These are phyloP conservation scores for Clavulina sp. DNA, from an alignment of 768 basidiomycete genomes.

Conservation along the genomic window DNA sequence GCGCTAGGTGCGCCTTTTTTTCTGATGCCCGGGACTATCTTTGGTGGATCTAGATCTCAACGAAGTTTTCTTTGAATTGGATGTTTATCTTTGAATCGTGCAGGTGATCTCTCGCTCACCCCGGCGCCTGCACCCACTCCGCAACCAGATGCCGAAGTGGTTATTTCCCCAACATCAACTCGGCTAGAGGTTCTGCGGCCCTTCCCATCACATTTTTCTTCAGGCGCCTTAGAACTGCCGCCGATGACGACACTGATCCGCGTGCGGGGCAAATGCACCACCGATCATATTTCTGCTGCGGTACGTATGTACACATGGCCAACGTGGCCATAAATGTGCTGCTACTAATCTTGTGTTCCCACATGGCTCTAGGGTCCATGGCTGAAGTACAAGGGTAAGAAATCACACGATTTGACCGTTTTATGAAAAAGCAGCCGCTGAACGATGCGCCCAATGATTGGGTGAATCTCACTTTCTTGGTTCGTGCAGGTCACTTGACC, in stretches of 20 bases:
- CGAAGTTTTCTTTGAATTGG: background rate
- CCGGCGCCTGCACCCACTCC: conserved; percentile 60
- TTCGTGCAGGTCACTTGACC: conserved; percentile 78
- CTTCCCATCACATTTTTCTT: conserved; percentile 62
- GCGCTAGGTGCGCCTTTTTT: conserved; percentile 37
- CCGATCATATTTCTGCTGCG: conserved; percentile 95
- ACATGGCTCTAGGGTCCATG: conserved; percentile 57
- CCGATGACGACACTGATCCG: conserved; percentile 70
- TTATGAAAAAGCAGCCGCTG: too few relatives aligned
- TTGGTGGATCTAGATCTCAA: background rate
- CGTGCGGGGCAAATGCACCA: conserved; percentile 96
- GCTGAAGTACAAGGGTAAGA: conserved; percentile 99
- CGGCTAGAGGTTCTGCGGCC: conserved; percentile 77
- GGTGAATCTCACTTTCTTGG: too few relatives aligned
- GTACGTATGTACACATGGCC: conserved; percentile 25
- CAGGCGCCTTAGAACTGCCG: conserved; percentile 55
- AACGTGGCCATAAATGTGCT: background rate
- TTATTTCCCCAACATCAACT: conserved; percentile 62
- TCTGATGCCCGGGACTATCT: too few relatives aligned
- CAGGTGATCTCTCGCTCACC: conserved; percentile 44
- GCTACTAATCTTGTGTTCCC: background rate
- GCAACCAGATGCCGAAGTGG: conserved; percentile 54
- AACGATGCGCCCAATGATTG: too few relatives aligned
- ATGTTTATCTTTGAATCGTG: background rate
- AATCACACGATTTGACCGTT: conserved; percentile 14